Base-by-base conservation (phyloP, 768 basidiomycete genomes). In the Calocybe cyanea region DNA sequence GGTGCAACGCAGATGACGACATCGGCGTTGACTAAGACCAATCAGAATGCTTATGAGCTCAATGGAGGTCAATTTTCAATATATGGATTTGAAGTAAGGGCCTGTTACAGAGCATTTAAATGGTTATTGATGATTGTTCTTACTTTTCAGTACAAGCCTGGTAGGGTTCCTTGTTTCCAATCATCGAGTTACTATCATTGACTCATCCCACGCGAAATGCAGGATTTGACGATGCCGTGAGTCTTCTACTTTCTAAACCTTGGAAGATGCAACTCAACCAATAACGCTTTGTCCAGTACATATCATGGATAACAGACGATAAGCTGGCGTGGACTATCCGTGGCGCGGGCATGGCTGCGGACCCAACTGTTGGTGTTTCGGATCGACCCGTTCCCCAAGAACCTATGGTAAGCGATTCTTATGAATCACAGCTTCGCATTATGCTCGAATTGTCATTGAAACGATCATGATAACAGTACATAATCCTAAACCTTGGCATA, bases 401-500 rank as follows among this genome's bases (percentile, higher is more conserved):
- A 61, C 92, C 92, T 18, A 88, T 93, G 89, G 87, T 89, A 52
- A 38, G 77, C 30, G 5, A 17, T 14, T 23, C 25, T 17, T 20
- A 32, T 35, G 13, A 21, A 21, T 19, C 63, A 7, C 15, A 30
- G 23, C 28, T 5, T 9, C 14, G 9, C 30, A 11, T 40, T 18
- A n/a, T 28, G 28, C 30, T 43, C 14, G 10, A 8, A 19, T 38
- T n/a, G n/a, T n/a, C n/a, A 17, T 21, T 25, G 38, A 48, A 14
- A 10, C 21, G 4, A 21, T 17, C 13, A 19, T 38, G 10, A 31
- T 14, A 6, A 30, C 33, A 91, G 88, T 91, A 92, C 58, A 66
- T 96, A 52, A 80, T 95, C 50, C 68, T 76, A 53, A 92, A 93
- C 63, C 66, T 92, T 52, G 92, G 91, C 46, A 80, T 95, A 63